A percentile compares a stretch with the other conserved stretches of the same genome.
These are phyloP conservation scores for Stropharia rugosoannulata DNA, from an alignment of 768 basidiomycete species.

Conservation along the genomic window DNA sequence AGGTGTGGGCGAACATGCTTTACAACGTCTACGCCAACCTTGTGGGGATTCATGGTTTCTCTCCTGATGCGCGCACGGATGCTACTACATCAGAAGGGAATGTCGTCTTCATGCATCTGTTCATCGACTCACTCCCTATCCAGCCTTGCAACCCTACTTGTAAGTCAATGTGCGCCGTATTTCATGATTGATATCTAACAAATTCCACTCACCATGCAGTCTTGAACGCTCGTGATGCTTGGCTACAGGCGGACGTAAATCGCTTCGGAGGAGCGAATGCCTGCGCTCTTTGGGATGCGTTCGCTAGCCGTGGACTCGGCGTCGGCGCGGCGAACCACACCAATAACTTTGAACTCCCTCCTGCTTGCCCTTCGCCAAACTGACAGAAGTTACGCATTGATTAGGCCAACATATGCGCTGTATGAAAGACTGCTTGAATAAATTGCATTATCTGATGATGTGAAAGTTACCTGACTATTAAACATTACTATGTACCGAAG, in stretches of 20 bases:
- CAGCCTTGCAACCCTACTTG: constrained; percentile 26
- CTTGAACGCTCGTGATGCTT: constrained; percentile 38
- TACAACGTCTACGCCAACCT: constrained; percentile 40
- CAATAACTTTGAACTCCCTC: constrained; percentile 10
- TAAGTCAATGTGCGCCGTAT: neutral
- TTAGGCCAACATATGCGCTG: too few relatives aligned
- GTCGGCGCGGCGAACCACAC: constrained; percentile 18
- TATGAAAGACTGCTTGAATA: too few relatives aligned
- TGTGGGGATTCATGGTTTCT: constrained; percentile 31
- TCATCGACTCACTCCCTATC: constrained; percentile 21
- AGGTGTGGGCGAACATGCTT: constrained; percentile 47
- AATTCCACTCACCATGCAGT: constrained; percentile 23
- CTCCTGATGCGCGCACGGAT: constrained; percentile 27
- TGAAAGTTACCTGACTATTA: too few relatives aligned
- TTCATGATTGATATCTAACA: neutral
- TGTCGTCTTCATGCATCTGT: constrained; percentile 22
- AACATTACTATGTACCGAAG: too few relatives aligned
- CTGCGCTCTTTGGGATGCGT: constrained; percentile 38
- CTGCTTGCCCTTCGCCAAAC: too few relatives aligned
- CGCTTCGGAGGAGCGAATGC: constrained; percentile 35
- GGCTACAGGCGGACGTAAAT: constrained; percentile 40
- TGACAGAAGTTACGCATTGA: too few relatives aligned
- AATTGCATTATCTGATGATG: too few relatives aligned
- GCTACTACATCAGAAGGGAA: constrained; percentile 21
- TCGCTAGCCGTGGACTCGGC: constrained; percentile 39